Conservation (phyloP, 108 stramenopile genomes). For the Cyclotella baltica region DNA sequence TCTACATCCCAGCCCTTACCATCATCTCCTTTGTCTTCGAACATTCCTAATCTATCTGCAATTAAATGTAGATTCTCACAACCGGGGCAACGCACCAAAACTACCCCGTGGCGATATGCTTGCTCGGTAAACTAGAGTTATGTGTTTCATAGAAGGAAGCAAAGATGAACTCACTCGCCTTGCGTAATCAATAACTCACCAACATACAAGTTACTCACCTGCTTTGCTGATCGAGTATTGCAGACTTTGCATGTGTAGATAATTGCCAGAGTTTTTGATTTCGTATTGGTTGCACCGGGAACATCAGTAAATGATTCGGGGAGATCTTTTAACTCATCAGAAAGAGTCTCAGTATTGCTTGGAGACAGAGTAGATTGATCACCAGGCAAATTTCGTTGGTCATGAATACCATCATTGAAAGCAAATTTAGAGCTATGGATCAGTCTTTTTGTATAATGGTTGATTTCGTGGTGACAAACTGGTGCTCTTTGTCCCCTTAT, state of each 20-base stretch:
- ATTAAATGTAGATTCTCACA: slow-evolving; percentile 96
- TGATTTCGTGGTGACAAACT: not conserved
- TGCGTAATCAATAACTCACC: not conserved
- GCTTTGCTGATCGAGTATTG: slow-evolving; percentile 95
- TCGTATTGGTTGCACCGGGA: slow-evolving; percentile 60
- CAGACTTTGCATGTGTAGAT: slow-evolving; percentile 95
- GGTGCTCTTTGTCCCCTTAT: not conserved
- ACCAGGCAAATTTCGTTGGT: too few species aligned
- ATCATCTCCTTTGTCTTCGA: slow-evolving; percentile 61
- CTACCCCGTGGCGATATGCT: slow-evolving; percentile 94
- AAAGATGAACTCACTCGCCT: not conserved
- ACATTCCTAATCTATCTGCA: slow-evolving; percentile 92
- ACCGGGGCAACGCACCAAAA: slow-evolving; percentile 93
- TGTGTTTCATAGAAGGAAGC: not conserved
- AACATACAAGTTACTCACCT: not conserved
- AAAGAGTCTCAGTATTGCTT: not conserved
- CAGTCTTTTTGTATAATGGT: not conserved
- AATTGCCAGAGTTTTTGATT: slow-evolving; percentile 83
- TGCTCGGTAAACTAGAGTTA: slow-evolving; percentile 79
- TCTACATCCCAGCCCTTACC: slow-evolving; percentile 78
- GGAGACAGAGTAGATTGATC: not conserved
- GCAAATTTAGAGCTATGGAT: not conserved
- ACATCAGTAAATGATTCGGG: slow-evolving; percentile 44
- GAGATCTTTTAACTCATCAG: not conserved
- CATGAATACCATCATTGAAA: not conserved